A percentile compares a stretch with the other conserved stretches of the same genome.
These are phyloP conservation scores for Gaeumannomyces sp. DNA, from an alignment of 2,329 filamentous ascomycete genomes.

Conservation along the genomic window DNA sequence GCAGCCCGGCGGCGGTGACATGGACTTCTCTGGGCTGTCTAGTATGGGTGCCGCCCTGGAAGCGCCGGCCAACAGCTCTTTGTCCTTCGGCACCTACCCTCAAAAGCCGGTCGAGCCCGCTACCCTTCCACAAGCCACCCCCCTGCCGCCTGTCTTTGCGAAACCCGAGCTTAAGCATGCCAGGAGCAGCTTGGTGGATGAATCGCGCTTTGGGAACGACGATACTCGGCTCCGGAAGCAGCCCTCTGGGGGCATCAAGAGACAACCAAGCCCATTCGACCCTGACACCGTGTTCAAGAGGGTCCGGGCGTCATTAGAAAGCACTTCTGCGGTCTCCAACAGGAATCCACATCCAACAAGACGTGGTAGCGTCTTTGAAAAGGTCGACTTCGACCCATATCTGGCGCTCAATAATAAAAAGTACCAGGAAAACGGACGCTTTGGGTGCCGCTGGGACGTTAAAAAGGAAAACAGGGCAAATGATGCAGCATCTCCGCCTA, in stretches of 20 bases:
- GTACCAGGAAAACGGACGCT: constrained; percentile 51
- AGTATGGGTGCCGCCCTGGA: background rate
- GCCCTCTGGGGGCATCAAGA: constrained; percentile 31
- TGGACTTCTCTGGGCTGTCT: constrained; percentile 3
- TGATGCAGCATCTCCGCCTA: constrained; percentile 29
- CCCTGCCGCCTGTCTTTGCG: constrained; percentile 38
- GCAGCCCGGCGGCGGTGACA: constrained; percentile 32
- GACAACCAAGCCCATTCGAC: constrained; percentile 51
- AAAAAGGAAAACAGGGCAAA: constrained; percentile 22
- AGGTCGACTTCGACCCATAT: constrained; percentile 46
- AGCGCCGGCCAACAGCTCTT: background rate
- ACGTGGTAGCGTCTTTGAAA: constrained; percentile 46
- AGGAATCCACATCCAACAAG: constrained; percentile 20
- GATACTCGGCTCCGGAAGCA: constrained; percentile 1
- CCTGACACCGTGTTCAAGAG: constrained; percentile 54
- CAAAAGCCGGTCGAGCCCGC: constrained; percentile 8
- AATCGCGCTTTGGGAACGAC: constrained; percentile 18
- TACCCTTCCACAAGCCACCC: background rate
- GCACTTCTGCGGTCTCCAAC: constrained; percentile 18
- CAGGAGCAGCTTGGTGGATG: constrained; percentile 44
- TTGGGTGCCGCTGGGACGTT: constrained; percentile 35
- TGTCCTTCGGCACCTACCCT: background rate
- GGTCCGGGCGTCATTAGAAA: constrained; percentile 41
- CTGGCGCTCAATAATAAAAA: constrained; percentile 51
- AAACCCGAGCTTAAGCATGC: constrained; percentile 55